Evolutionary conservation across 2,329 filamentous ascomycete genomes (phyloP), one percentile per base, ranked within the genome.

Genomic region (Fusarium phyllophilum): DNA sequence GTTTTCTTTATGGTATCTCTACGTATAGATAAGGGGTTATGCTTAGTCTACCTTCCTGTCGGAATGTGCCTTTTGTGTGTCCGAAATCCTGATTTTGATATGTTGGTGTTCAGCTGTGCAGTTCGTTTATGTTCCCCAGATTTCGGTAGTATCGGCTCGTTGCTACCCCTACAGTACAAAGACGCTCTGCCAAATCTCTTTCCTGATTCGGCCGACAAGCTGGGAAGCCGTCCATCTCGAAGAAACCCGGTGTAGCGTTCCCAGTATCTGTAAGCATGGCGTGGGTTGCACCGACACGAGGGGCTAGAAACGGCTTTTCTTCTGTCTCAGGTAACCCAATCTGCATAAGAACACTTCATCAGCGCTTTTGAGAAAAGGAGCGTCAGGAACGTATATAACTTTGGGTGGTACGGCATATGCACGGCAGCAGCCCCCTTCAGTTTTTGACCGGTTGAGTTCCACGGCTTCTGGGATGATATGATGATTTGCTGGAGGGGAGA

Each of bases 361-460:
- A 36, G 15, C 29, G 48, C 38, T 24, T 33, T 58, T 36, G n/a
- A 0, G 17, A 45, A n/a, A 42, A 31, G 54, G 39, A n/a, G 44
- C 33, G 39, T 33, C 66, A 68, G 66, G 63, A 52, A 55, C 38
- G 42, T 62, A 34, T 31, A 51, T 29, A 14, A 15, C 11, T 18
- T 22, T 20, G 22, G 41, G 72, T 70, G 39, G 31, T 58, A 75
- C 72, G 41, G 51, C 70, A 75, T 76, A 66, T 72, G 75, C 62
- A 65, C 29, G 61, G 33, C 46, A 39, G 17, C 56, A 63, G 22
- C 48, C 54, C 48, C 51, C 49, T 38, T 61, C 41, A 41, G 36
- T 31, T 41, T 58, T 57, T 75, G 62, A 77, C 75, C 75, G 75
- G 73, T 63, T 26, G 42, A 54, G 73, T 77, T 59, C 51, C 70